Evolutionary conservation across 768 basidiomycete species (phyloP), one percentile per base, ranked within the genome.

Genomic region (Dictyophora rubrovolvata): DNA sequence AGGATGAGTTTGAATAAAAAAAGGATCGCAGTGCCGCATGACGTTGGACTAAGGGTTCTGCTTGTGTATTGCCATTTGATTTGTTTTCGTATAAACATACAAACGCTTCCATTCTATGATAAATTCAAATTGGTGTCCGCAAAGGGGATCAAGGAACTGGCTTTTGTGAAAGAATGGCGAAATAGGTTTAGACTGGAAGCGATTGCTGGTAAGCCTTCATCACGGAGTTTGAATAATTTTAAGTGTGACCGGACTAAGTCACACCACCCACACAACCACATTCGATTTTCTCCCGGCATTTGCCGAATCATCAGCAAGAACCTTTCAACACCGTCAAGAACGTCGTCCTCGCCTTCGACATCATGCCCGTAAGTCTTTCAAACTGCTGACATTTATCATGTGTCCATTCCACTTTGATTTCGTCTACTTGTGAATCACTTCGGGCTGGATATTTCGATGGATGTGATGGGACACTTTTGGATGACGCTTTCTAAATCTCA

Each of bases 311-410:
- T 42, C 42, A 42, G 42, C 42, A 42, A 42, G 42, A 14, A 12
- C 42, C n/a, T 42, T 51, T 51, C 50, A 5, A 35, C 57, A 59
- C 49, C 57, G 50, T 59, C 57, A 59, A 52, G 48, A 59, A 34
- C 57, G 57, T 59, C 34, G 22, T 36, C 57, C 57, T 18, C 48
- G 33, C 20, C 48, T 10, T 50, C 23, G n/a, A 51, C 18, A 59
- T 21, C 18, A 59, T 59, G 57, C 3, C 49, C 17, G 57, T 59
- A 28, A 59, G 57, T 59, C 20, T 5, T 52, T 17, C 4, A 50
- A 23, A 16, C 16, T 28, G 14, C 20, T 22, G 23, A 59, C 23
- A 35, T 7, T 33, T 12, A n/a, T 35, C 17, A 12, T 18, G 6
- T 21, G 21, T 18, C 42, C 14, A 4, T 42, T 12, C n/a, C n/a